Conservation (phyloP, 1,284 basidiomycete species). For the Ustilago vetiveriae region DNA sequence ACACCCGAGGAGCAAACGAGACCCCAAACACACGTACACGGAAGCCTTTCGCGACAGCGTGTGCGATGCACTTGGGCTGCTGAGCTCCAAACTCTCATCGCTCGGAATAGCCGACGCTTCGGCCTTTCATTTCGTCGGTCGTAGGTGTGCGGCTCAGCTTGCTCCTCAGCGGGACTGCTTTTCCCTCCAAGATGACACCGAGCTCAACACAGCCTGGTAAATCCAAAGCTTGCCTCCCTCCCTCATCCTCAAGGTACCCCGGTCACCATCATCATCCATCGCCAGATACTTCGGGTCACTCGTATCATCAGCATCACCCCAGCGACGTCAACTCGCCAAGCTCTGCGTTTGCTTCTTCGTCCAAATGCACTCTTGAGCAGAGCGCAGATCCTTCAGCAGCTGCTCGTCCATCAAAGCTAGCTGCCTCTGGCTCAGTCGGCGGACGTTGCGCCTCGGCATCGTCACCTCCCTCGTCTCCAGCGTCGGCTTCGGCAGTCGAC, state of each 20-base stretch:
- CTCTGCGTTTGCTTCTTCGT: constrained; percentile 22
- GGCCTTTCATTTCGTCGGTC: not conserved
- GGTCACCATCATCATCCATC: constrained; percentile 8
- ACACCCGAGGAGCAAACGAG: no score
- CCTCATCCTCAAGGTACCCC: not conserved
- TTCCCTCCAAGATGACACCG: constrained; percentile 10
- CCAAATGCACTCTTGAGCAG: constrained; percentile 20
- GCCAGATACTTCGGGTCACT: constrained; percentile 1
- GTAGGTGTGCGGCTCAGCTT: constrained; percentile 1
- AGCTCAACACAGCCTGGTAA: not conserved
- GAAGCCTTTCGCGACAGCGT: not conserved
- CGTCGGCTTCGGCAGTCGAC: constrained; percentile 10
- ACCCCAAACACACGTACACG: no score
- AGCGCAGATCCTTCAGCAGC: not conserved
- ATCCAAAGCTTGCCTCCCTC: not conserved
- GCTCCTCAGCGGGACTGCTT: not conserved
- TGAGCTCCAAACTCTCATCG: constrained; percentile 21
- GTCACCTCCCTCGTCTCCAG: constrained; percentile 28
- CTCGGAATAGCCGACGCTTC: not conserved
- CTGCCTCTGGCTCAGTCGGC: not conserved
- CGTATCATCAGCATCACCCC: not conserved
- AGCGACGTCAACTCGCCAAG: not conserved
- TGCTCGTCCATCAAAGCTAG: constrained; percentile 1
- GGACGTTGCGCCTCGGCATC: constrained; percentile 12
- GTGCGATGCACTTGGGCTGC: constrained; percentile 24